phyloP scores from a whole-genome alignment of 202 grass and related monocot genomes.

The Schoenoplectus triqueter region DNA sequence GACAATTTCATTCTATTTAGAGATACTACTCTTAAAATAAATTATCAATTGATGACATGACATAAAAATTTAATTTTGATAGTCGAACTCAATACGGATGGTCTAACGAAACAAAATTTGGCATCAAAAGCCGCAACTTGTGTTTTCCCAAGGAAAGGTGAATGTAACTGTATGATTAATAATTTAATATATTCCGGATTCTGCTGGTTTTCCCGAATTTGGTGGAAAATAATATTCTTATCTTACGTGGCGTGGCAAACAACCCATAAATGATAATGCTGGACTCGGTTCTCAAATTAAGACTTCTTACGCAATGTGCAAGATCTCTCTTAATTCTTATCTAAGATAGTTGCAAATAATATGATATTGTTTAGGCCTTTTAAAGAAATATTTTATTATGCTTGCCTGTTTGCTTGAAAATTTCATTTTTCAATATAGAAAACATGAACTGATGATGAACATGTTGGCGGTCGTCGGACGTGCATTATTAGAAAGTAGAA shows the following conservation, averaged over 20 bases:
- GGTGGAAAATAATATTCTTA: not conserved
- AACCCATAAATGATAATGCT: not conserved
- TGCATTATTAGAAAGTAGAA: not conserved
- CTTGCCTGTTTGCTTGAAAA: not conserved
- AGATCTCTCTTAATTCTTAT: no score
- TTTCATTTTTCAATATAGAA: slow-evolving; percentile 6
- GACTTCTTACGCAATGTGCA: slow-evolving; percentile 1
- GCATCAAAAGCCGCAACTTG: not conserved
- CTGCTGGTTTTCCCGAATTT: not conserved
- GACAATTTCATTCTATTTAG: no score
- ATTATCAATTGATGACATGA: no score
- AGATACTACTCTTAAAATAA: no score
- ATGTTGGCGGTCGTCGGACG: not conserved
- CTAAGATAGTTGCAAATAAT: not conserved
- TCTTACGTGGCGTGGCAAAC: not conserved
- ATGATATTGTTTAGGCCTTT: not conserved
- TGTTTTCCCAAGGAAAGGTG: not conserved
- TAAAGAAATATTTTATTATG: not conserved
- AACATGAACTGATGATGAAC: not conserved
- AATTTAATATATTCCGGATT: not conserved
- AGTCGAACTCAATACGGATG: no score
- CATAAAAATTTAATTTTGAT: no score
- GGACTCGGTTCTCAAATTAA: not conserved
- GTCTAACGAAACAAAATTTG: not conserved
- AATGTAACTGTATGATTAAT: not conserved